Base-by-base conservation (phyloP, 305 asterid genomes). In the Fraxinus angustifolia region DNA sequence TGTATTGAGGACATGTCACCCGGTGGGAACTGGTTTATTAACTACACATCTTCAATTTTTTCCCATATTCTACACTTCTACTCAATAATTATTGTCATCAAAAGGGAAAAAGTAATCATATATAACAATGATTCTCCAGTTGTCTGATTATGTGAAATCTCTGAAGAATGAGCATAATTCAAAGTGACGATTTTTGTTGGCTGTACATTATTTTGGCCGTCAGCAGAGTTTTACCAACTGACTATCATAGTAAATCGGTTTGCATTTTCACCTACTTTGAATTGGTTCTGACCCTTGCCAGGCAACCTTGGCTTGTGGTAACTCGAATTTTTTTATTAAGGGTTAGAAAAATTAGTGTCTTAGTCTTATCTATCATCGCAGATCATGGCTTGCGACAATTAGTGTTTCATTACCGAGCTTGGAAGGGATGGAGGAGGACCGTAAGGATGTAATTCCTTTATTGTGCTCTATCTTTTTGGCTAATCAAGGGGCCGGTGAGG, bases 381-480 rank as follows among this genome's bases (percentile, higher is more conserved):
- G 98, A 84, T 89, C 95, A 77, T 90, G 92, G 82, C 97, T 93
- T 90, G 98, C 95, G 77, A 89, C 91, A 31, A 87, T 89, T 76
- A 87, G 87, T 68, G 91, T 93, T 80, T 84, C 94, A 40, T 80
- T 91, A 83, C 91, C 87, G 35, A 83, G 80, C 73, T 70, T 70
- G 82, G 90, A 82, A 68, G 84, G 91, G 75, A 76, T 82, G 42
- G 84, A 84, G 8, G 65, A 56, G 81, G 87, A 82, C 70, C 85
- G 77, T 53, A 87, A 81, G 48, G 89, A 87, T 84, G 84, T 91
- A 38, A 90, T 93, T 78, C 90, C 93, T n/a, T 88, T 93, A 6
- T 78, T 92, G 74, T 93, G 97, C 84, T 89, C 97, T 16, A 89
- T 96, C 86, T 96, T 94, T 90, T 86, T 91, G 92, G 93, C 95